Evolutionary conservation across 1,284 basidiomycete species (phyloP).

Genomic region (Cutaneotrichosporon sp.): DNA sequence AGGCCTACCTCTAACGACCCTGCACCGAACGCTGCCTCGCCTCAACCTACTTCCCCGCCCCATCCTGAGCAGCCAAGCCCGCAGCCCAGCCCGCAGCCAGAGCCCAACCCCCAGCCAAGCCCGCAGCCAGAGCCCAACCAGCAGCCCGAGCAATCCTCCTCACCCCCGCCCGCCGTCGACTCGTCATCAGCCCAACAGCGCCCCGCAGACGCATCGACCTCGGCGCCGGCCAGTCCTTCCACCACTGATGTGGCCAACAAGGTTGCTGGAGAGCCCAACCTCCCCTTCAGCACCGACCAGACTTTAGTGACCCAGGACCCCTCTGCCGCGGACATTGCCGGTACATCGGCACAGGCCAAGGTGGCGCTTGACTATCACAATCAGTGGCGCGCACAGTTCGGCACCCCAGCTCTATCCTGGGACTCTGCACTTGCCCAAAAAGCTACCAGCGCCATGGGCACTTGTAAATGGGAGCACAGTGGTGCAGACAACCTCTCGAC

Average conservation of each 20-base stretch:
- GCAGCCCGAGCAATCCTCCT: background rate
- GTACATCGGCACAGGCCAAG: constrained; percentile 14
- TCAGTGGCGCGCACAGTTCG: constrained; percentile 19
- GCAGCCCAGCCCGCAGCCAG: background rate
- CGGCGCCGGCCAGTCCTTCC: background rate
- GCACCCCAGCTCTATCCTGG: constrained; percentile 9
- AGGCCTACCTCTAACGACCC: background rate
- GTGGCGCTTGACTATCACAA: constrained; percentile 18
- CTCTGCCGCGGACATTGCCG: constrained; percentile 28
- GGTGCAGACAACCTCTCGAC: constrained; percentile 16
- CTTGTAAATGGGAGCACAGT: constrained; percentile 11
- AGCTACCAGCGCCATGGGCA: background rate
- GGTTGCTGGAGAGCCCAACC: constrained; percentile 35
- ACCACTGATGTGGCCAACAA: background rate
- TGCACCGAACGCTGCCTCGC: background rate
- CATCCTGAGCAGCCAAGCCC: background rate
- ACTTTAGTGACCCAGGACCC: constrained; percentile 50
- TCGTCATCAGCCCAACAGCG: background rate
- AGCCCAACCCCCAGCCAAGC: background rate
- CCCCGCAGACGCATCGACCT: background rate
- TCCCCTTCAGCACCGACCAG: constrained; percentile 55
- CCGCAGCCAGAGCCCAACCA: background rate
- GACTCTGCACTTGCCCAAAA: constrained; percentile 10
- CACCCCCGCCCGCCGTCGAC: background rate
- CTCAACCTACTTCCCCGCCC: background rate